phyloP scores from a whole-genome alignment of 208 protist species.

The Acanthamoeba sp. region DNA sequence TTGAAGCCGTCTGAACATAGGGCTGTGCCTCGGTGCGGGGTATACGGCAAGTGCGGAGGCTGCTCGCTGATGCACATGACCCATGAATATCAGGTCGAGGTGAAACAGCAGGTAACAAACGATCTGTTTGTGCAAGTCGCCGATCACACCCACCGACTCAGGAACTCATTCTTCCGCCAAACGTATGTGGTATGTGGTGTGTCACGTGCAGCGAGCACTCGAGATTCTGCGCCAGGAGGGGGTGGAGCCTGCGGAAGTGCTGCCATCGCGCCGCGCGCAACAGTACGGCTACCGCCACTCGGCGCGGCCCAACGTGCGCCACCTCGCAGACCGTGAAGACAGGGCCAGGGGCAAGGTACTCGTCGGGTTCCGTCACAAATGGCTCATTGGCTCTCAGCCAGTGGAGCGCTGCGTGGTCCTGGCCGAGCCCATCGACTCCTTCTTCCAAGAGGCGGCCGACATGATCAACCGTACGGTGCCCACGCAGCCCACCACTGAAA shows the following conservation, averaged over 20 bases:
- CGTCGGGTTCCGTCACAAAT: slow-evolving; percentile 14
- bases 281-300: slow-evolving; percentile 20
- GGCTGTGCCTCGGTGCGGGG: not conserved
- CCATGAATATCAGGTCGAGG: slow-evolving; percentile 25
- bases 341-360: not conserved
- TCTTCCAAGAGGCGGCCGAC: not conserved
- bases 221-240: not conserved
- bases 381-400: not conserved
- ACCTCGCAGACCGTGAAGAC: not conserved
- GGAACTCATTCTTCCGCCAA: too few species aligned
- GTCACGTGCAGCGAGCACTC: not conserved
- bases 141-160: too few species aligned
- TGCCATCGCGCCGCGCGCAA: not conserved
- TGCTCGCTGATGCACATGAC: slow-evolving; percentile 72
- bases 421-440: not conserved
- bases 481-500: too few species aligned
- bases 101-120: not conserved
- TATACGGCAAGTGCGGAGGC: slow-evolving; percentile 14
- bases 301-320: slow-evolving; percentile 1
- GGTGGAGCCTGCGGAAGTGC: slow-evolving; percentile 12
- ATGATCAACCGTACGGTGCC: not conserved
- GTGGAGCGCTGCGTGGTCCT: not conserved
- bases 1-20: slow-evolving; percentile 37
- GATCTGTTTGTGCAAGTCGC: not conserved
- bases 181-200: too few species aligned